Evolutionary conservation across 371 early-diverging fungal genomes (phyloP).

Genomic region (Mortierella sp.): DNA sequence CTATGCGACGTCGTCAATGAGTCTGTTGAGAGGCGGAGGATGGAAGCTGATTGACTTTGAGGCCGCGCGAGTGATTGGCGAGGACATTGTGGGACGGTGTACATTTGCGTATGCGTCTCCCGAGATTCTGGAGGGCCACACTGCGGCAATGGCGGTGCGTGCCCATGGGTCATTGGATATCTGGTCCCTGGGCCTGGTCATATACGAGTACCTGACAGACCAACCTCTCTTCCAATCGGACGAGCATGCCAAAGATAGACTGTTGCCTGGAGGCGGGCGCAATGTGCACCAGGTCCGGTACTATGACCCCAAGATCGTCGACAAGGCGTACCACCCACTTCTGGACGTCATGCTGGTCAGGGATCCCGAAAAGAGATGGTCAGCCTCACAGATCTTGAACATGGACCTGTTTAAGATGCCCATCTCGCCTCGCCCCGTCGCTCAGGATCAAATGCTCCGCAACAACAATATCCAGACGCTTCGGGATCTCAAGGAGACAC

Average conservation of each 20-base stretch:
- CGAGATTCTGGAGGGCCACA: slow-evolving; percentile 33
- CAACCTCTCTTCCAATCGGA: slow-evolving; percentile 45
- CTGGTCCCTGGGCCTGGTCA: slow-evolving; percentile 48
- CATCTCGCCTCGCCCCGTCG: slow-evolving; percentile 12
- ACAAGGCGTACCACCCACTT: slow-evolving; percentile 23
- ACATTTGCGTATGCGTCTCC: slow-evolving; percentile 51
- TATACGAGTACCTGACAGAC: slow-evolving; percentile 48
- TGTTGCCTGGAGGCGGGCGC: slow-evolving; percentile 6
- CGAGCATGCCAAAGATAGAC: slow-evolving; percentile 32
- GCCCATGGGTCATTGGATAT: slow-evolving; percentile 37
- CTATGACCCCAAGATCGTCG: slow-evolving; percentile 33
- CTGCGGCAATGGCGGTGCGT: slow-evolving; percentile 11
- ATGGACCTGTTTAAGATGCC: slow-evolving; percentile 42
- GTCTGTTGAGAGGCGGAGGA: slow-evolving; percentile 13
- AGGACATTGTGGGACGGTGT: slow-evolving; percentile 47
- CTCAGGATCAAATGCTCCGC: slow-evolving; percentile 29
- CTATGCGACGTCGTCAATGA: slow-evolving; percentile 22
- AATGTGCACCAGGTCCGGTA: slow-evolving; percentile 31
- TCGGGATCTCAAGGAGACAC: slow-evolving; percentile 31
- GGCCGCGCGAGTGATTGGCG: slow-evolving; percentile 40
- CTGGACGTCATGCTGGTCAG: slow-evolving; percentile 45
- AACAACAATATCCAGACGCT: slow-evolving; percentile 46
- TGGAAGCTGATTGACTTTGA: slow-evolving; percentile 56
- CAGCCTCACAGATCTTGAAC: slow-evolving; percentile 36
- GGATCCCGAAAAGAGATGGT: slow-evolving; percentile 30